Base-by-base conservation (phyloP, 345 rosid species). In the Punica granatum region DNA sequence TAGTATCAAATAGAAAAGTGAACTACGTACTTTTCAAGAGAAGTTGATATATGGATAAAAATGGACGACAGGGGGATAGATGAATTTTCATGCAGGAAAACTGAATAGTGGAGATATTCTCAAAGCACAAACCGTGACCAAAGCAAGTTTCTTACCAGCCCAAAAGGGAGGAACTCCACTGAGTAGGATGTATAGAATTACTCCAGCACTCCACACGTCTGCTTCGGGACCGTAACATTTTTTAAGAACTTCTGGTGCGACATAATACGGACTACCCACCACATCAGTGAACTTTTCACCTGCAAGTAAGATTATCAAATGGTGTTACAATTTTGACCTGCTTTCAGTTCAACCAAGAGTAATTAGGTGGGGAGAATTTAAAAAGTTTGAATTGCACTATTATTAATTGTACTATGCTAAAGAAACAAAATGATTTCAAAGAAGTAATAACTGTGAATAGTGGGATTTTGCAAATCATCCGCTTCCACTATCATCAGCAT, bases 151-250 rank as follows among this genome's bases (percentile, higher is more conserved):
- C 73, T 76, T 54, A 81, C 85, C 85, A 36, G 70, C 85, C 85
- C 85, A 81, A 42, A 81, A 81, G 19, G 85, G 85, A 35, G 85
- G 85, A 6, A 81, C 84, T 42, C 84, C 84, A 44, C 84, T 81
- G 61, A 81, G 70, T 25, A 81, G 67, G 36, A 78, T 81, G 68
- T 81, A 81, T 36, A 81, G 72, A 68, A 81, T 81, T 49, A 81
- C 80, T 62, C 85, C 85, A 36, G 85, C 85, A 67, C 85, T 81
- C 85, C 85, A 81, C 43, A 81, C 82, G 71, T 81, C 85, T 23
- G 79, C 72, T 74, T 81, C 77, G 39, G 66, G 80, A 65, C 85
- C 85, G 30, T 81, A 81, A 44, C 65, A 74, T 75, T 81, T 81
- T 62, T 63, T 70, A 69, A 81, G 72, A 32, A 81, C 82, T 71